Evolutionary conservation across 495 filamentous ascomycete species (phyloP).

Genomic region (Clavariopsis aquatica): DNA sequence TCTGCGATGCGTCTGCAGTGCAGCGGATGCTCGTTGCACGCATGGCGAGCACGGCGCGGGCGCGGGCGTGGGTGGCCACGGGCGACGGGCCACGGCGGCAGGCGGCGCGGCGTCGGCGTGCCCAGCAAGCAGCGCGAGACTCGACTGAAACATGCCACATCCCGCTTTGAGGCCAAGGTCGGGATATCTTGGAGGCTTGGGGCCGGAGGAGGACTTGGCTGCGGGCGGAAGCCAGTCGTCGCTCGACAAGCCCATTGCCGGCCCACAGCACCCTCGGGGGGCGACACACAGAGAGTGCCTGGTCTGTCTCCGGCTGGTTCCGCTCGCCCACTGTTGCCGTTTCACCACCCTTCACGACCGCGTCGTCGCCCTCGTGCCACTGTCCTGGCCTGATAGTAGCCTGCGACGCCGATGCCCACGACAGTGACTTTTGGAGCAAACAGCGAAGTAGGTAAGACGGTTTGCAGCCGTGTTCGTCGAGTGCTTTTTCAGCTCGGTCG

Average conservation of each 20-base stretch:
- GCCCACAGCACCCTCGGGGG: background rate
- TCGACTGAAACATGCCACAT: slow-evolving; percentile 13
- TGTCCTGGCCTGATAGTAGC: no score
- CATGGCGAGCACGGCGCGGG: background rate
- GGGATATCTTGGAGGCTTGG: slow-evolving; percentile 17
- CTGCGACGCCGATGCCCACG: no score
- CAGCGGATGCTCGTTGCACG: background rate
- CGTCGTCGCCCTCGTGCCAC: no score
- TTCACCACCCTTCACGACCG: no score
- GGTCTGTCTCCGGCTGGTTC: background rate
- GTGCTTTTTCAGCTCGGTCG: no score
- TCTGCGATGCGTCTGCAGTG: background rate
- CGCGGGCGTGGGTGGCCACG: background rate
- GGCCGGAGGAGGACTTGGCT: slow-evolving; percentile 17
- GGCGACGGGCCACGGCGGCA: no score
- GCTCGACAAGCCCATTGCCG: background rate
- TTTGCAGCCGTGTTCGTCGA: no score
- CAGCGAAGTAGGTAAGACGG: no score
- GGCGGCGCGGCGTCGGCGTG: slow-evolving; percentile 6
- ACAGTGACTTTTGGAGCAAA: no score
- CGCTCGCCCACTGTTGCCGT: background rate
- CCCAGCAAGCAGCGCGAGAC: slow-evolving; percentile 18
- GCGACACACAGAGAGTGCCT: background rate
- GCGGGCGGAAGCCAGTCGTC: slow-evolving; percentile 18
- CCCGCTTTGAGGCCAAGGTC: slow-evolving; percentile 19